These are phyloP conservation scores for Blepharisma japonicum DNA, from an alignment of 73 alveolate species.

Conservation along the genomic window DNA sequence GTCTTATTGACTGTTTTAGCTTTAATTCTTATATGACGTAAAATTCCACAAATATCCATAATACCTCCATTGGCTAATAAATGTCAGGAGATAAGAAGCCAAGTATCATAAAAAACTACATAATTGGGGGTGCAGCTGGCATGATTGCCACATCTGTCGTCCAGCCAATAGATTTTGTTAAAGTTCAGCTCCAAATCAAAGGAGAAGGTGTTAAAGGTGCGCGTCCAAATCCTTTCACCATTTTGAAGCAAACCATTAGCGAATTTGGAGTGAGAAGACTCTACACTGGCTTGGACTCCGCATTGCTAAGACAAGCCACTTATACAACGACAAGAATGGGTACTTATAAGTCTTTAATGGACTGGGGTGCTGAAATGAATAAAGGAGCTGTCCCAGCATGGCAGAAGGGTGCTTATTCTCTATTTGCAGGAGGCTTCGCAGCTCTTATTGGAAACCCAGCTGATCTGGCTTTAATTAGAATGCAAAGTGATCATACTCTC, in stretches of 20 bases:
- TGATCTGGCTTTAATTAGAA: conserved; percentile 89
- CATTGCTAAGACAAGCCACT: conserved; percentile 71
- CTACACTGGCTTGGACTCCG: conserved; percentile 80
- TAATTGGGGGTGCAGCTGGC: conserved; percentile 87
- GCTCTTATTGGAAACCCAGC: conserved; percentile 94
- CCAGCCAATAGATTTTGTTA: conserved; percentile 78
- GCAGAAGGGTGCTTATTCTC: conserved; percentile 70
- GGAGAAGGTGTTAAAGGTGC: conserved; percentile 51
- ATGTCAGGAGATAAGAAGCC: conserved; percentile 33
- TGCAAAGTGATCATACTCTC: conserved; percentile 77
- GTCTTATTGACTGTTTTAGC: no score
- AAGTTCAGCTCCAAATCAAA: conserved; percentile 71
- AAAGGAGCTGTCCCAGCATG: conserved; percentile 43
- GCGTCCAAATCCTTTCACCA: conserved; percentile 63
- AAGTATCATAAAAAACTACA: conserved; percentile 41
- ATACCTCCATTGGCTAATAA: neutral
- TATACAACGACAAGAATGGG: conserved; percentile 82
- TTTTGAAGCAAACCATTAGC: conserved; percentile 58
- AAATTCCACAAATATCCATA: no score
- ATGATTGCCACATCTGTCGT: conserved; percentile 74
- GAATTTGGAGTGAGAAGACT: conserved; percentile 72
- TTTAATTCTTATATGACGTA: no score
- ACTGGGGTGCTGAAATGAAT: conserved; percentile 30
- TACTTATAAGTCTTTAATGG: conserved; percentile 62
- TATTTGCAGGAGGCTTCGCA: conserved; percentile 86